Evolutionary conservation across 176 grass and related monocot species (phyloP).

Genomic region (Oryza coarctata): DNA sequence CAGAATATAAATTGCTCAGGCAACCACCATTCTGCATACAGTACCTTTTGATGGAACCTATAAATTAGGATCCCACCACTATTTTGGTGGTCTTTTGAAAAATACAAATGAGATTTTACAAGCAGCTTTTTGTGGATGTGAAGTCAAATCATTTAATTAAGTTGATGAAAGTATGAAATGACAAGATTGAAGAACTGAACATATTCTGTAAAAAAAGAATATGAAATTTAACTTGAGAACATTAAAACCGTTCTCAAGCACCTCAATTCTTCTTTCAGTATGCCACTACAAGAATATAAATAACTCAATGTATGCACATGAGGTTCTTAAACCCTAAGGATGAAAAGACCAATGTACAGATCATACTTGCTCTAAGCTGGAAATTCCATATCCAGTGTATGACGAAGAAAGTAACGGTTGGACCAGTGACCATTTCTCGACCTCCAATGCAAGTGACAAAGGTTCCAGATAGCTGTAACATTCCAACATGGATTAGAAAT

Average conservation of each 20-base stretch:
- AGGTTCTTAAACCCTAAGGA: constrained; percentile 19
- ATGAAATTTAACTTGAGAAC: constrained; percentile 7
- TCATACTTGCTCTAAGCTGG: constrained; percentile 92
- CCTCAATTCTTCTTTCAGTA: constrained; percentile 12
- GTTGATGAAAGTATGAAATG: background rate
- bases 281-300: background rate
- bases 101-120: background rate
- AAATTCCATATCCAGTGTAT: constrained; percentile 96
- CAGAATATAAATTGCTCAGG: background rate
- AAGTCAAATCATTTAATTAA: background rate
- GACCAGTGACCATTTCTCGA: constrained; percentile 92
- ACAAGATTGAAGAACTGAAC: background rate
- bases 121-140: background rate
- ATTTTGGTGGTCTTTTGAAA: background rate
- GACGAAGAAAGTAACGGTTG: constrained; percentile 97
- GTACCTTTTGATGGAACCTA: background rate
- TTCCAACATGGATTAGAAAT: constrained; percentile 30
- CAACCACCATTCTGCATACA: background rate
- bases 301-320: background rate
- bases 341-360: background rate
- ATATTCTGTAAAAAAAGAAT: background rate
- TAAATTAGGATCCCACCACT: background rate
- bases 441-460: constrained; percentile 84
- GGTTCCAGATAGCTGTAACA: constrained; percentile 78
- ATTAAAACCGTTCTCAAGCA: background rate